Conservation (phyloP, 2,329 filamentous ascomycete genomes). For the Paecilomyces formosus region DNA sequence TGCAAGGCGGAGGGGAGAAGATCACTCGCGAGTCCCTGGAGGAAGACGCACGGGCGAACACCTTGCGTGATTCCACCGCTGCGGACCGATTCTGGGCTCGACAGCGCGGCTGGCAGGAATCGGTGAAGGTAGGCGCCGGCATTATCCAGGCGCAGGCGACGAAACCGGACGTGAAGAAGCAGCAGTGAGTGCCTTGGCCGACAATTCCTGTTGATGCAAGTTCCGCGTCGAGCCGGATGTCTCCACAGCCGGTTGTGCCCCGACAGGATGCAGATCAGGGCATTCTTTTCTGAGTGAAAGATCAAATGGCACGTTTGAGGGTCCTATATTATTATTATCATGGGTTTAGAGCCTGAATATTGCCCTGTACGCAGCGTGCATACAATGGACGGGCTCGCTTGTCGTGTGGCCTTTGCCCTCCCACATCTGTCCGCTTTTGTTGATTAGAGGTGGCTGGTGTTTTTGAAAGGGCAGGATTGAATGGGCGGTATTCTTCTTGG, state of each 20-base stretch:
- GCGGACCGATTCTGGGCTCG: constrained; percentile 37
- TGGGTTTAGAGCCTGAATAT: no score
- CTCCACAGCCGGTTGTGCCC: not conserved
- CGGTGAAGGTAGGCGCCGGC: constrained; percentile 29
- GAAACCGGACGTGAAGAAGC: constrained; percentile 24
- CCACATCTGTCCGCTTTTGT: no score
- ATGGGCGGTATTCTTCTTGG: no score
- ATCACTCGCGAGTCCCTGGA: constrained; percentile 33
- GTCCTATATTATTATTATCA: no score
- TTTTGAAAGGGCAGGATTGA: no score
- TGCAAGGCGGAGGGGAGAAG: constrained; percentile 10
- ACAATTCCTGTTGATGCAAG: not conserved
- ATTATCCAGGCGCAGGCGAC: constrained; percentile 30
- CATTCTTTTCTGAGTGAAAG: not conserved
- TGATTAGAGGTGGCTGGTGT: no score
- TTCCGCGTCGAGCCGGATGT: not conserved
- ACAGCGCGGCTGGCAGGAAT: constrained; percentile 38
- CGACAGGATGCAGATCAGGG: not conserved
- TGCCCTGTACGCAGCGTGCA: no score
- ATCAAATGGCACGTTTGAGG: no score
- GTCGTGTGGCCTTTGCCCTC: no score
- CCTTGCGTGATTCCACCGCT: constrained; percentile 22
- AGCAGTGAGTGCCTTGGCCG: constrained; percentile 16
- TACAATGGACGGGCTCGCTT: no score
- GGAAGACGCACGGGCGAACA: constrained; percentile 33